phyloP scores from a whole-genome alignment of 352 stramenopile genomes.

The Saprolegnia parasitica region DNA sequence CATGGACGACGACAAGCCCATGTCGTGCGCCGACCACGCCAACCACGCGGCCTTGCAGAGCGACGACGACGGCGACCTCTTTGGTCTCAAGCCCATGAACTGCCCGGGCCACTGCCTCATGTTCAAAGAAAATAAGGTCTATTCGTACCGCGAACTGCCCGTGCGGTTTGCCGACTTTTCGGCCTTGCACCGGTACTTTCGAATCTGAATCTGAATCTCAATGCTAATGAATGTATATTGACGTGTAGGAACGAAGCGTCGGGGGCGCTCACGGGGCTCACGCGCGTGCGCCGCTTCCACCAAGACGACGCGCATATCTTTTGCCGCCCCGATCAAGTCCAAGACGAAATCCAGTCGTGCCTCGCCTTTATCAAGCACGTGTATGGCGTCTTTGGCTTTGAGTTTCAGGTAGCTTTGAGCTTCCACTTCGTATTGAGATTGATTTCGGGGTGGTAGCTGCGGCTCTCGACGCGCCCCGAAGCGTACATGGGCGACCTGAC shows the following conservation, averaged over 20 bases:
- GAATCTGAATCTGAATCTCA: constrained; percentile 5
- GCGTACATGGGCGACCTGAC: constrained; percentile 92
- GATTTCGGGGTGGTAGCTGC: constrained; percentile 31
- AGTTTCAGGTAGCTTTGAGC: constrained; percentile 91
- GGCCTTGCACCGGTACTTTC: constrained; percentile 78
- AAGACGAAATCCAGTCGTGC: constrained; percentile 93
- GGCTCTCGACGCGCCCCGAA: constrained; percentile 91
- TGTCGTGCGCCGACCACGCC: constrained; percentile 15
- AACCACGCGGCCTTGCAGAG: constrained; percentile 39
- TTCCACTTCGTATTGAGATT: too few species aligned
- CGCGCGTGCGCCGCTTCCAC: constrained; percentile 96
- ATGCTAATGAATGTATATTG: not conserved
- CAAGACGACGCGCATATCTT: constrained; percentile 99
- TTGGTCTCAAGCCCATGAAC: constrained; percentile 99
- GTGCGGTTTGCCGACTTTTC: constrained; percentile 94
- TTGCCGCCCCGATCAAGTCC: constrained; percentile 89
- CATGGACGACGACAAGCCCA: constrained; percentile 36
- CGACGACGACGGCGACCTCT: constrained; percentile 87
- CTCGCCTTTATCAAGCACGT: constrained; percentile 93
- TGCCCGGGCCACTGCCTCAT: constrained; percentile 97
- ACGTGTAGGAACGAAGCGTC: constrained; percentile 92
- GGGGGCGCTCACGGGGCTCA: constrained; percentile 94
- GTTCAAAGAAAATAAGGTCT: constrained; percentile 92
- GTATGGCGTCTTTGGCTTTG: constrained; percentile 93
- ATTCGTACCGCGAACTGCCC: constrained; percentile 94